These are phyloP conservation scores for Xylaria sp. DNA, from an alignment of 2,329 filamentous ascomycete species.

Conservation along the genomic window DNA sequence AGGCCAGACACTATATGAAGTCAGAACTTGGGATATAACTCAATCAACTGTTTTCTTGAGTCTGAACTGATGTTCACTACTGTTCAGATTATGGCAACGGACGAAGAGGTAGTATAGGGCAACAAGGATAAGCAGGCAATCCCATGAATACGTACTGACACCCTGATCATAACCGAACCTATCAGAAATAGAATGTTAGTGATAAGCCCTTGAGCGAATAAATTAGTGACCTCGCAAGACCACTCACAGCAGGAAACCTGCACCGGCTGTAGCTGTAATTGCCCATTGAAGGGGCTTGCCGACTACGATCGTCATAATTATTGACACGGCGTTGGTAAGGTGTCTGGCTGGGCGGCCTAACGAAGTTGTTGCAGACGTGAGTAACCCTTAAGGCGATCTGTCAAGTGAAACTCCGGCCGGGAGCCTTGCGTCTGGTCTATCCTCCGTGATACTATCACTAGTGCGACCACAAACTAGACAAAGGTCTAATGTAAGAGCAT, in stretches of 20 bases:
- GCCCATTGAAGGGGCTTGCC: conserved; percentile 20
- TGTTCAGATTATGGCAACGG: not conserved
- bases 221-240: not conserved
- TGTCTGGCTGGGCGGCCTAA: not conserved
- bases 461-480: too few species aligned
- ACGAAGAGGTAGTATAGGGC: too few species aligned
- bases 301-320: conserved; percentile 8
- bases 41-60: too few species aligned
- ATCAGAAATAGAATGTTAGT: not conserved
- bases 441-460: not conserved
- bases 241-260: conserved; percentile 19
- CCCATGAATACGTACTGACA: conserved; percentile 6
- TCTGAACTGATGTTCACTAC: not conserved
- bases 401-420: not conserved
- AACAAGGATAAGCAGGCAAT: too few species aligned
- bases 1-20: conserved; percentile 3
- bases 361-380: too few species aligned
- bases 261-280: conserved; percentile 16
- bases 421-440: not conserved
- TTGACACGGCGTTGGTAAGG: too few species aligned
- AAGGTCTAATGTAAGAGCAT: too few species aligned
- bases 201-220: not conserved
- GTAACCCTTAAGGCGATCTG: too few species aligned
- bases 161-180: conserved; percentile 13
- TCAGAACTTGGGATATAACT: not conserved